Evolutionary conservation across 352 stramenopile genomes (phyloP).

Genomic region (Stramenopiles sp.): DNA sequence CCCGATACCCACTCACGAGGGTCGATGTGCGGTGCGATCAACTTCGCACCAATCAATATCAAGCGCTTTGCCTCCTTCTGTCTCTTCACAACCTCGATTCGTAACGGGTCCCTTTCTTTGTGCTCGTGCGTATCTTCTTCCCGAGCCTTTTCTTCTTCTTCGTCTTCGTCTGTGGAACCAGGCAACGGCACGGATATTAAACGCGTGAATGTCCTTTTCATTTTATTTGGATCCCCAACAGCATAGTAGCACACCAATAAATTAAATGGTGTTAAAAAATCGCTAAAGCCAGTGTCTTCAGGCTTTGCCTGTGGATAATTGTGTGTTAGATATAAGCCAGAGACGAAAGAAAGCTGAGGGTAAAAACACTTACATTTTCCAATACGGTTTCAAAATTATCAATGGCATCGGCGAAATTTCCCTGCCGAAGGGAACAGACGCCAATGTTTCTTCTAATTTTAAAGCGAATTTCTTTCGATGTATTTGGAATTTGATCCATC

Average conservation of each 20-base stretch:
- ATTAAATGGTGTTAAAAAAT: conserved; percentile 89
- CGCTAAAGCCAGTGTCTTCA: conserved; percentile 42
- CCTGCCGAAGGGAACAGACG: conserved; percentile 69
- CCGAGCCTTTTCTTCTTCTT: conserved; percentile 46
- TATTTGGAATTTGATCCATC: conserved; percentile 79
- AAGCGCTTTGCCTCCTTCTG: conserved; percentile 53
- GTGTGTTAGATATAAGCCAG: too few relatives aligned
- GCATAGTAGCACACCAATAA: conserved; percentile 89
- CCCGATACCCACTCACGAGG: conserved; percentile 66
- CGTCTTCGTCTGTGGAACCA: conserved; percentile 33
- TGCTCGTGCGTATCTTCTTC: conserved; percentile 42
- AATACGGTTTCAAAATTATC: conserved; percentile 83
- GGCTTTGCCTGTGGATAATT: too few relatives aligned
- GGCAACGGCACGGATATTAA: conserved; percentile 64
- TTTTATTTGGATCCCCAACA: conserved; percentile 76
- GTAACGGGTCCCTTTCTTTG: conserved; percentile 30
- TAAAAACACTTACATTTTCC: too few relatives aligned
- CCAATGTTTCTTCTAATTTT: conserved; percentile 93
- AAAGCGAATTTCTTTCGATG: conserved; percentile 73
- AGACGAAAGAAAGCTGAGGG: too few relatives aligned
- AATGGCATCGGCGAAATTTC: conserved; percentile 78
- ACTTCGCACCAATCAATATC: conserved; percentile 73
- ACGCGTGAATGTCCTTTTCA: conserved; percentile 69
- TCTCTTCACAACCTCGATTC: neutral
- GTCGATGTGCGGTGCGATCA: conserved; percentile 74